Percentiles rank a stretch among this genome's conserved stretches.
Evolutionary conservation across 225 moss, liverwort and hornwort genomes (phyloP).

Genomic region (Rhytidiadelphus loreus): DNA sequence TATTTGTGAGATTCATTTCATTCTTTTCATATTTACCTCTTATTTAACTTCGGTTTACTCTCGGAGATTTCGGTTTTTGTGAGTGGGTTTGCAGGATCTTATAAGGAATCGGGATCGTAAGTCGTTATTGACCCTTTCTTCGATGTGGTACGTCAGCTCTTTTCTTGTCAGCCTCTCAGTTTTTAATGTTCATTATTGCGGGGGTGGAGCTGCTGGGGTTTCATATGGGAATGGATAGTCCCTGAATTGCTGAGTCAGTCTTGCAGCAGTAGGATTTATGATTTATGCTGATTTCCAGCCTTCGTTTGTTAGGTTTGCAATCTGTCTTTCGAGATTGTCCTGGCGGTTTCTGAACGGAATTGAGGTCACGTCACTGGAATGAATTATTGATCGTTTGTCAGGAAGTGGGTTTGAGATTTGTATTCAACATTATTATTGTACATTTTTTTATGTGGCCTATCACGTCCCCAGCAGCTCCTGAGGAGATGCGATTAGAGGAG

Average conservation of each 20-base stretch:
- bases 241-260: not conserved
- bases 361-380: not conserved
- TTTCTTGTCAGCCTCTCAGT: not conserved
- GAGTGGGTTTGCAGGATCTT: not conserved
- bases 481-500: not conserved
- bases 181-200: too few species aligned
- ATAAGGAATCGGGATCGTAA: too few species aligned
- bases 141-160: not conserved
- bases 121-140: too few species aligned
- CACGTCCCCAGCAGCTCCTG: not conserved
- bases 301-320: too few species aligned
- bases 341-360: not conserved
- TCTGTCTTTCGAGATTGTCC: not conserved
- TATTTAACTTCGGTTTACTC: fast-evolving
- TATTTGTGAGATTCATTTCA: not conserved
- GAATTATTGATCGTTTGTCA: not conserved
- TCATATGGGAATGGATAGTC: fast-evolving
- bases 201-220: too few species aligned
- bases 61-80: too few species aligned
- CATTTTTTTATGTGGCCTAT: not conserved
- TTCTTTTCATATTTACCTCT: fast-evolving
- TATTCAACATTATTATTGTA: too few species aligned
- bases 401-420: not conserved
- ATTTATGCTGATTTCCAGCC: too few species aligned
- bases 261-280: too few species aligned